A percentile compares a stretch with the other conserved stretches of the same genome.
Conservation (phyloP, 371 early-diverging fungal genomes). For the Circinella umbellata region DNA sequence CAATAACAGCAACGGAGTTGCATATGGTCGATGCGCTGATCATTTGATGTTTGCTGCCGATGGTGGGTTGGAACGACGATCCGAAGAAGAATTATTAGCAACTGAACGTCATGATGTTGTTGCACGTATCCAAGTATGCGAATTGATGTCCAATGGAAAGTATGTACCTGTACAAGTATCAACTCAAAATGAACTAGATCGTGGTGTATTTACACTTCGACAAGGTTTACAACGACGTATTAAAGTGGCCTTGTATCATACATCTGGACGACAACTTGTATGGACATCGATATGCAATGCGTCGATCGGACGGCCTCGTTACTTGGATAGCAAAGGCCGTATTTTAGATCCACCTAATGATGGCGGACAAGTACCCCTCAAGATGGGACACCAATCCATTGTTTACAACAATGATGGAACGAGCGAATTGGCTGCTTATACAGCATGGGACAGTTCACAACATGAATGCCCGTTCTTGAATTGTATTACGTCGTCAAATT, state of each 20-base stretch:
- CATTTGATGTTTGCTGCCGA: conserved; percentile 25
- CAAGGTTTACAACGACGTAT: conserved; percentile 90
- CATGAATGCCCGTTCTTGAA: conserved; percentile 80
- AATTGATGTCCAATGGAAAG: conserved; percentile 71
- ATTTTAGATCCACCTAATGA: conserved; percentile 57
- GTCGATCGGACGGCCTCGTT: conserved; percentile 66
- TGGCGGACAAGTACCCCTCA: conserved; percentile 55
- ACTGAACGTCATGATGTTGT: conserved; percentile 75
- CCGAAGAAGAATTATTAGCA: conserved; percentile 69
- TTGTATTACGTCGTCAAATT: conserved; percentile 62
- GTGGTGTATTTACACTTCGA: conserved; percentile 74
- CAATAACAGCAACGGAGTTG: conserved; percentile 7
- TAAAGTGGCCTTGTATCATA: conserved; percentile 71
- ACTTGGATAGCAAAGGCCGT: conserved; percentile 70
- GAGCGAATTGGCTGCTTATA: conserved; percentile 59
- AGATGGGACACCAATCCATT: conserved; percentile 50
- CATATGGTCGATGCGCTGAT: conserved; percentile 16
- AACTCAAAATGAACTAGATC: conserved; percentile 53
- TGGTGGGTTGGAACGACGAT: conserved; percentile 51
- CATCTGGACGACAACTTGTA: conserved; percentile 74
- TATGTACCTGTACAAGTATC: conserved; percentile 75
- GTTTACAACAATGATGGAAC: conserved; percentile 66
- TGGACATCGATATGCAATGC: conserved; percentile 64
- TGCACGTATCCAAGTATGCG: conserved; percentile 71
- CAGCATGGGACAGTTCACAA: conserved; percentile 86